phyloP scores from a whole-genome alignment of 345 rosid species.

The Eucalyptus caleyi region DNA sequence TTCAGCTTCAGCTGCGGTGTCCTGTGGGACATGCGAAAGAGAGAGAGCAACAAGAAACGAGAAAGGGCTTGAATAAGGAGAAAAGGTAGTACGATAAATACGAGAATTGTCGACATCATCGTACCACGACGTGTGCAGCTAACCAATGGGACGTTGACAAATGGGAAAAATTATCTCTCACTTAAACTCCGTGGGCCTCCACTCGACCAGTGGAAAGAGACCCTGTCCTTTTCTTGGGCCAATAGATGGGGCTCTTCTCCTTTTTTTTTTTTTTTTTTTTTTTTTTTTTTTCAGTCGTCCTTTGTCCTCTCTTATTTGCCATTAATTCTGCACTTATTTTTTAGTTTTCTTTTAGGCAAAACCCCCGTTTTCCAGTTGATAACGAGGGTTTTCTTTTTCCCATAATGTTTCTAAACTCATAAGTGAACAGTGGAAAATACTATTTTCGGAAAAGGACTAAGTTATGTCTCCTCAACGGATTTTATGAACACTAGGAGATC shows the following conservation, averaged over 20 bases:
- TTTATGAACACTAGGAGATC: neutral
- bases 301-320: neutral
- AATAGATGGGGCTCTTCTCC: neutral
- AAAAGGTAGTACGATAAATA: neutral
- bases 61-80: accelerated
- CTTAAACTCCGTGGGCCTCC: neutral
- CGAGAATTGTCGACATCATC: neutral
- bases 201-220: neutral
- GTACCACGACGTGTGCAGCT: neutral
- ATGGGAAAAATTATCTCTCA: neutral
- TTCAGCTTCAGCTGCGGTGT: neutral
- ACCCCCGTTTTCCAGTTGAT: neutral
- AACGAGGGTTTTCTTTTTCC: neutral
- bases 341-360: neutral
- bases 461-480: neutral
- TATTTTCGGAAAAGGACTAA: neutral
- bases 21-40: neutral
- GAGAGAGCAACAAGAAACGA: neutral
- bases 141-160: neutral
- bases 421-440: neutral
- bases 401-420: neutral
- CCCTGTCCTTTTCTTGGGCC: neutral
- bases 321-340: neutral
- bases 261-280: too few species aligned
- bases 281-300: neutral